Evolutionary conservation across 2,329 filamentous ascomycete species (phyloP), one percentile per base, ranked within the genome.

Genomic region (Taxawa tesnikishii): DNA sequence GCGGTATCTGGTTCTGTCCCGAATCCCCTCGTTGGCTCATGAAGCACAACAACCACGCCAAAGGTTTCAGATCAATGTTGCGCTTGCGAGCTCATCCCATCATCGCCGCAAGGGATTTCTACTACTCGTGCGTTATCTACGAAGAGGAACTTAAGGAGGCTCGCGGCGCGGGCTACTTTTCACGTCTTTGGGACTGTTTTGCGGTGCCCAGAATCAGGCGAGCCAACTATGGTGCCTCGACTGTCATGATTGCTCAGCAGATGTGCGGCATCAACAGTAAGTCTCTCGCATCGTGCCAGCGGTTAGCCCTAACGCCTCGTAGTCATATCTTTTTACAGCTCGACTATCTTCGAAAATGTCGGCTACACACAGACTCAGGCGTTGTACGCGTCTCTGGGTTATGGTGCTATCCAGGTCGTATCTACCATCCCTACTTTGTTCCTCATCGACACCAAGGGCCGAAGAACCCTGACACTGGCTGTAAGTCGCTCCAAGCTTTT

Each of bases 171-270:
- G 58, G 42, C 48, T 68, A 50, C 38, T 51, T 48, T 37, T 42
- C 38, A 26, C 63, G 68, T 28, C 46, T 70, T 31, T 48, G 49
- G 37, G 67, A 73, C 33, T 58, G 65, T 29, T 62, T 71, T 40
- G 49, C 55, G 2, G 55, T 68, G 3, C 63, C 63, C 4, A 53
- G 64, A 1, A 57, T 66, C 15, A 48, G 65, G 10, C 56, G 63
- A 17, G 62, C 63, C 1, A 65, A 54, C 51, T 38, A 53, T 36
- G 51, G 48, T 2, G 47, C 50, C 42, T 49, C 53, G 29, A 50
- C 53, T 44, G 34, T 37, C 16, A 37, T 37, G 34, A 33, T 37
- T 19, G 28, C 34, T 16, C 34, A 37, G 15, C 34, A 33, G 19
- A n/a, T 23, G n/a, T n/a, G 8, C 19, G n/a, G n/a, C 19, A 23